Percentiles rank a stretch among this genome's conserved stretches.
phyloP scores from a whole-genome alignment of 805 yeast species.

The Yamadazyma takamatsuzukensis region DNA sequence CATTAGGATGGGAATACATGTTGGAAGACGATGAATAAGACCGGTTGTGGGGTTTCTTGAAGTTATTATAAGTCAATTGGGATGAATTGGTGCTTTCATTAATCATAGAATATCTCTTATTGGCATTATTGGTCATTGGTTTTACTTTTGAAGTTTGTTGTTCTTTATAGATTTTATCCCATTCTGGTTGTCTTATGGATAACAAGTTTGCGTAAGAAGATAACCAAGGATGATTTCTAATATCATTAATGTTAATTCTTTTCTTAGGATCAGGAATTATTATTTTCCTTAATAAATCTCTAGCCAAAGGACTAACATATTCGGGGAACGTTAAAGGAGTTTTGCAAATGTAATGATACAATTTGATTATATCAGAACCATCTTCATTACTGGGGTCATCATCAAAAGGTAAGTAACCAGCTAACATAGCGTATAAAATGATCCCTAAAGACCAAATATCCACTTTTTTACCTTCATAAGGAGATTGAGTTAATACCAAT shows the following conservation, averaged over 20 bases:
- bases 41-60: conserved; percentile 23
- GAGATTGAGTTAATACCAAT: conserved; percentile 78
- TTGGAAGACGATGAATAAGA: conserved; percentile 26
- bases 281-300: conserved; percentile 83
- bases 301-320: conserved; percentile 82
- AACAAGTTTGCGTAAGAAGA: conserved; percentile 78
- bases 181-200: conserved; percentile 81
- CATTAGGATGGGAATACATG: conserved; percentile 1
- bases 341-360: conserved; percentile 86
- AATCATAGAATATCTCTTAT: conserved; percentile 45
- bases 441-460: conserved; percentile 98
- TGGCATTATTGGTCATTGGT: conserved; percentile 17
- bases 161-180: conserved; percentile 62
- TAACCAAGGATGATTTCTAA: conserved; percentile 85
- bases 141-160: conserved; percentile 18
- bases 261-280: conserved; percentile 80
- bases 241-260: conserved; percentile 64
- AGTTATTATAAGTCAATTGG: conserved; percentile 21
- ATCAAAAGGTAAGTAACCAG: conserved; percentile 96
- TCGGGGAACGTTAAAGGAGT: conserved; percentile 95
- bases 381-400: conserved; percentile 97
- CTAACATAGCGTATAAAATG: conserved; percentile 91
- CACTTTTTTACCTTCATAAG: conserved; percentile 89
- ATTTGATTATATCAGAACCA: conserved; percentile 86
- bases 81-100: conserved; percentile 38